Percentiles rank a stretch among this genome's conserved stretches.
These are phyloP conservation scores for Fusarium tricinctum DNA, from an alignment of 2,329 filamentous ascomycete species.

Conservation along the genomic window DNA sequence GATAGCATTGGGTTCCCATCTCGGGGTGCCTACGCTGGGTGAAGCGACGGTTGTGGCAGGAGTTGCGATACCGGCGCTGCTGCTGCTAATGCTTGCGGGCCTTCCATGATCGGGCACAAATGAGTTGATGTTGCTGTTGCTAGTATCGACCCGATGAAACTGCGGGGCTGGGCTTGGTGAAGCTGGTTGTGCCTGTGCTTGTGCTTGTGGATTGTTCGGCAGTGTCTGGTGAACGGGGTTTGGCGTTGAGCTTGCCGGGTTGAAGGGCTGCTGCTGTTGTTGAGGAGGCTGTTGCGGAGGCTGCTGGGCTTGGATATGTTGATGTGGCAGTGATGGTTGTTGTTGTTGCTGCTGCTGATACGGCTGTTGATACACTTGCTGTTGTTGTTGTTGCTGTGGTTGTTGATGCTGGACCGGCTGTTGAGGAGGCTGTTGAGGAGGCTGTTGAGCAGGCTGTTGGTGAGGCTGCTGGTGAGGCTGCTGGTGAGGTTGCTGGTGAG, in stretches of 20 bases:
- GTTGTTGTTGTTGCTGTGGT: not conserved
- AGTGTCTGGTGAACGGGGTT: conserved; percentile 18
- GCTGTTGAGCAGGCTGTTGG: no score
- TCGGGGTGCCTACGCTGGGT: conserved; percentile 20
- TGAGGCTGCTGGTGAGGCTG: no score
- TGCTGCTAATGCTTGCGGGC: conserved; percentile 27
- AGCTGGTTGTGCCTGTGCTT: not conserved
- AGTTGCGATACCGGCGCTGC: conserved; percentile 23
- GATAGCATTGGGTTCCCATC: conserved; percentile 15
- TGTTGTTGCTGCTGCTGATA: conserved; percentile 13
- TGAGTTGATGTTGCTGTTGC: conserved; percentile 16
- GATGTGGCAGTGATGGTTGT: conserved; percentile 4
- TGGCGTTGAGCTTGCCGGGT: conserved; percentile 3
- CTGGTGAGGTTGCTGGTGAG: no score
- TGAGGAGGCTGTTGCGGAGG: conserved; percentile 6
- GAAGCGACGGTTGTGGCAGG: conserved; percentile 25
- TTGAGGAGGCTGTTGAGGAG: not conserved
- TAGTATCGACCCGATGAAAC: conserved; percentile 8
- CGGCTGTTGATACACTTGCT: conserved; percentile 2
- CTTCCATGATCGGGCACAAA: conserved; percentile 16
- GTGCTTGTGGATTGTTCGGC: not conserved
- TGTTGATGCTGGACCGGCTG: conserved; percentile 3
- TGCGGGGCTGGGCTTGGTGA: conserved; percentile 13
- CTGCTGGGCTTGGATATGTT: conserved; percentile 6
- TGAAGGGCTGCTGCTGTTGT: not conserved